Evolutionary conservation across 1,284 basidiomycete genomes (phyloP), one percentile per base, ranked within the genome.

Genomic region (Leccinum subspadiceum): DNA sequence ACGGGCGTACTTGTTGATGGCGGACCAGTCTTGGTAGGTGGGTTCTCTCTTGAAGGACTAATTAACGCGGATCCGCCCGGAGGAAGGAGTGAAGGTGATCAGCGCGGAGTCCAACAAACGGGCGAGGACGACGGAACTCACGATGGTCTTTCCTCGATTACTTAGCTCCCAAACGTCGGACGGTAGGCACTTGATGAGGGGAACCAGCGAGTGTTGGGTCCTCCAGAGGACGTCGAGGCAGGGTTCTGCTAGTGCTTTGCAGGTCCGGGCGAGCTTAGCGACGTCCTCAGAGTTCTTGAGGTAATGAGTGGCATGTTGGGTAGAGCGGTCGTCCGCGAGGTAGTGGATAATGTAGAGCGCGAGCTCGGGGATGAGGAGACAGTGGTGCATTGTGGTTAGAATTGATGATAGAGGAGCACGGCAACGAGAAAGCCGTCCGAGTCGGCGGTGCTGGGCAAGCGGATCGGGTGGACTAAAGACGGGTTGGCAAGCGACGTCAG

Each of bases 191-290:
- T 72, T 70, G 48, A 72, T 53, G 10, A 72, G 64, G 0, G 73
- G 70, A 29, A 62, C 61, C 8, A 72, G 62, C 1, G 73, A 73
- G 53, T 66, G 67, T 54, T 73, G 71, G 1, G 66, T 73, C 39
- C 22, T 54, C 71, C 71, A 72, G 29, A 72, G 71, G 35, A 73
- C 59, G 39, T 75, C 72, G 26, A 72, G 62, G 5, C 71, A 66
- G 4, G 67, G 70, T 20, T 72, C 71, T 49, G 63, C 57, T 44
- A 72, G 64, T n/a, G 60, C 44, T 33, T 69, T 74, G 54, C 72
- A 72, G 3, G 72, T 72, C 60, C 58, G 62, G 2, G 72, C 70
- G 7, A 72, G 64, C 39, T 52, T 66, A 1, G 73, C 72, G 33
- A 72, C 58, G 31, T 75, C 68, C 6, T 39, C 56, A 7, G 63